Evolutionary conservation across 1,139 yeast genomes (phyloP), one percentile per base, ranked within the genome.

Genomic region (Zygosaccharomyces sapae): DNA sequence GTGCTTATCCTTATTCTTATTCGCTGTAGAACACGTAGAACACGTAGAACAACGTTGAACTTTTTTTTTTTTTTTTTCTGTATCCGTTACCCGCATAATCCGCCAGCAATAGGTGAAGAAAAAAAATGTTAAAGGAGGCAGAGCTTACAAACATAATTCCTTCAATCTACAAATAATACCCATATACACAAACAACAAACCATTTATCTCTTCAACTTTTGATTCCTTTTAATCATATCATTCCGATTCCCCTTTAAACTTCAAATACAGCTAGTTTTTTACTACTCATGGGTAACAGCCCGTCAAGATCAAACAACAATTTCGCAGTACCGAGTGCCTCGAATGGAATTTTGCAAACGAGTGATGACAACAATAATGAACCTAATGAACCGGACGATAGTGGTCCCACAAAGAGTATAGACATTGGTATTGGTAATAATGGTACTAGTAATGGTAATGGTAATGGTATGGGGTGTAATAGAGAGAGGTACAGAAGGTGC

Each of bases 261-360:
- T 27, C n/a, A 27, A 27, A 12, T 27, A 9, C n/a, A 27, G 5
- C 9, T 35, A 16, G 16, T 18, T 35, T 35, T 35, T 12, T 18
- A 5, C 38, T 24, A 38, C 41, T 37, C 43, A 57, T 55, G 63
- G 66, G 64, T 54, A 61, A 65, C 63, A 64, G 67, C 68, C 68
- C 68, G 67, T 64, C 68, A 43, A 56, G 60, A 54, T 52, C 55
- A 36, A 54, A 61, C 43, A 59, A 52, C 46, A 59, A 55, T 52
- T 60, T 57, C 53, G 54, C 54, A 53, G 54, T 55, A 54, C 62
- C 62, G 62, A 54, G 55, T 52, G 51, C 57, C 49, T 85, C 94
- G 56, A 86, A 85, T 45, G 37, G 38, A 44, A 47, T 47, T 44
- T 41, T 50, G 50, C 44, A 53, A 38, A 44, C 53, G 30, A 47